Evolutionary conservation across 2,329 filamentous ascomycete genomes (phyloP), one percentile per base, ranked within the genome.

Genomic region (Trichoderma aggressivum): DNA sequence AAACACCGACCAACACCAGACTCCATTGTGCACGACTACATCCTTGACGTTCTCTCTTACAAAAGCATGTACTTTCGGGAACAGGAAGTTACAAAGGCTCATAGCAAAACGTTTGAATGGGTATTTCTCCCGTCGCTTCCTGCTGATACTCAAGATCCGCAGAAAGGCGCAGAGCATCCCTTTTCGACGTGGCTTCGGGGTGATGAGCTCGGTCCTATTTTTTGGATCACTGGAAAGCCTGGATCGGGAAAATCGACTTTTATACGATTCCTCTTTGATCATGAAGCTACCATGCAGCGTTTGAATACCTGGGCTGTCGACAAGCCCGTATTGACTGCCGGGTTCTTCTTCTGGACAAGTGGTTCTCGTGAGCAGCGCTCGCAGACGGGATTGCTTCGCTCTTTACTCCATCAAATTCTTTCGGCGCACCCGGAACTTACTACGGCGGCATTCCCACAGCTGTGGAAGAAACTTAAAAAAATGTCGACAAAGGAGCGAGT

Each of bases 231-330:
- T 2, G 81, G 81, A 2, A 82, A 84, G 39, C 80, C 84, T 3
- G 84, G 84, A 0, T 82, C 82, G 0, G 84, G 84, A 0, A 86
- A 86, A 72, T 85, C 82, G 0, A 84, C 83, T 0, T 76, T 86
- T 2, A 84, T 84, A 76, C 80, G 82, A 24, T 80, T 80, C 43
- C 75, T 83, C 14, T 78, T 75, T 0, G 74, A 77, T 4, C 77
- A 80, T 24, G 53, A 61, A 0, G 43, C 30, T 2, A 74, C 74
- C 0, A 26, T 74, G 39, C 5, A 73, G 11, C 62, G 71, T 7
- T 72, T 79, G 8, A 72, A 69, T 1, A 18, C 39, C 1, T 83
- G 81, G 81, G 75, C 80, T 0, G 74, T 36, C 0, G 71, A 55
- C 0, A 71, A 53, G 65, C 76, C 76, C 0, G 74, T 80, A 3